phyloP scores from a whole-genome alignment of 768 basidiomycete species.

The Termitomyces sp. region DNA sequence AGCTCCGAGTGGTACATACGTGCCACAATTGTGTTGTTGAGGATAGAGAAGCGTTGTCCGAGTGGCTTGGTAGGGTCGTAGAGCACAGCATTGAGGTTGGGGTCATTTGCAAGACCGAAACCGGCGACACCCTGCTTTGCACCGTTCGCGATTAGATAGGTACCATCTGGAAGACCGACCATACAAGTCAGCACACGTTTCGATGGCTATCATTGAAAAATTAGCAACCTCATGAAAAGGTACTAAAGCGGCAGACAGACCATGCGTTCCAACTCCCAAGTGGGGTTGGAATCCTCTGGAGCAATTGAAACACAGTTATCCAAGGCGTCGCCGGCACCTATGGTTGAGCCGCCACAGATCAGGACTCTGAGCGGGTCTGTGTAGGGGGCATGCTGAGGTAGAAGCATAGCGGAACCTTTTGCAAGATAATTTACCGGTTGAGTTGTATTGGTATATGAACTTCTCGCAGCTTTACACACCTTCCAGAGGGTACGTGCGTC shows the following conservation, averaged over 20 bases:
- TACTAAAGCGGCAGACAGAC: constrained; percentile 28
- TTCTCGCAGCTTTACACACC: constrained; percentile 20
- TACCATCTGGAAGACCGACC: constrained; percentile 68
- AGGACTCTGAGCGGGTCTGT: constrained; percentile 64
- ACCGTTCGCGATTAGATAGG: constrained; percentile 72
- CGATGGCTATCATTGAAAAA: constrained; percentile 42
- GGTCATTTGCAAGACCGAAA: constrained; percentile 62
- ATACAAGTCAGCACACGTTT: constrained; percentile 75
- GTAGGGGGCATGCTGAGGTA: constrained; percentile 70
- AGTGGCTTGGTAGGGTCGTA: constrained; percentile 63
- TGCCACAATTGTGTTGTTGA: constrained; percentile 62
- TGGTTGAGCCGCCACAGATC: constrained; percentile 72
- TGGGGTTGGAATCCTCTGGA: constrained; percentile 56
- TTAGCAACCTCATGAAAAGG: background rate
- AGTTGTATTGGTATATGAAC: background rate
- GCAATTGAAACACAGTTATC: constrained; percentile 70
- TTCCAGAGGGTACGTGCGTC: constrained; percentile 75
- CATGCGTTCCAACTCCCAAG: constrained; percentile 78
- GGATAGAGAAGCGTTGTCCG: constrained; percentile 58
- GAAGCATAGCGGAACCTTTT: constrained; percentile 49
- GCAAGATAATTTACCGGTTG: background rate
- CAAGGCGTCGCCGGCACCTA: constrained; percentile 41
- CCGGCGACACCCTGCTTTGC: constrained; percentile 66
- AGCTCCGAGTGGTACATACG: constrained; percentile 78
- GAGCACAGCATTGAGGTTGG: constrained; percentile 58